These are phyloP conservation scores for Leptographium wingfieldii DNA, from an alignment of 2,329 filamentous ascomycete species.

Conservation along the genomic window DNA sequence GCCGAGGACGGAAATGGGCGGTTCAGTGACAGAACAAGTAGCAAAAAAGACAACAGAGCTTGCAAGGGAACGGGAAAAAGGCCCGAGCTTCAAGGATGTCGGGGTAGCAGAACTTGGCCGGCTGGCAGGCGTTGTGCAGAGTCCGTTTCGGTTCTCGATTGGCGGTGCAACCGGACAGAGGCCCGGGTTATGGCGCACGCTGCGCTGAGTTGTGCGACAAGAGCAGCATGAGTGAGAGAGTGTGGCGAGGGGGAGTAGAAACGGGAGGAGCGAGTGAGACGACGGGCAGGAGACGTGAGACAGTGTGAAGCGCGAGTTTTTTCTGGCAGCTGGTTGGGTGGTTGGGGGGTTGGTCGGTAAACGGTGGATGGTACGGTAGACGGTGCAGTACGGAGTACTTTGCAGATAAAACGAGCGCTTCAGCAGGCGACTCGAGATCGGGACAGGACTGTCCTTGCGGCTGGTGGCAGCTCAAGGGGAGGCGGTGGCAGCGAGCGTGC, in stretches of 20 bases:
- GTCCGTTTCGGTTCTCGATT: not conserved
- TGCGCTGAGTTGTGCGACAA: conserved; percentile 6
- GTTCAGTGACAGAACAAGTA: not conserved
- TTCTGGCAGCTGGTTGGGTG: not conserved
- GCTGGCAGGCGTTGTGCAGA: not conserved
- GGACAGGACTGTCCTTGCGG: too few species aligned
- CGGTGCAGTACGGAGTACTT: too few species aligned
- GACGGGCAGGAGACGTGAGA: not conserved
- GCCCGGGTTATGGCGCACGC: conserved; percentile 11
- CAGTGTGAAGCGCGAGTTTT: not conserved
- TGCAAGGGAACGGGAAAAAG: not conserved
- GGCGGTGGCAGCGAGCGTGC: too few species aligned
- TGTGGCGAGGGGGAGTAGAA: not conserved
- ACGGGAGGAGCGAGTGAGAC: not conserved
- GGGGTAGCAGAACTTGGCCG: not conserved
- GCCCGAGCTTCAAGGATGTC: not conserved
- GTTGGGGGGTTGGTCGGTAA: not conserved
- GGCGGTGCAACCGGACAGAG: conserved; percentile 5
- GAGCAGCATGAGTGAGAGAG: conserved; percentile 9
- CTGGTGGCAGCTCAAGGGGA: too few species aligned
- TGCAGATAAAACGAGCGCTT: too few species aligned
- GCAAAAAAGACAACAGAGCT: not conserved
- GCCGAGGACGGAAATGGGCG: not conserved
- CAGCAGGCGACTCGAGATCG: too few species aligned
- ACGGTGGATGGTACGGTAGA: not conserved